Base-by-base conservation (phyloP, 129 eudicot species). In the Helianthus tuberosus region DNA sequence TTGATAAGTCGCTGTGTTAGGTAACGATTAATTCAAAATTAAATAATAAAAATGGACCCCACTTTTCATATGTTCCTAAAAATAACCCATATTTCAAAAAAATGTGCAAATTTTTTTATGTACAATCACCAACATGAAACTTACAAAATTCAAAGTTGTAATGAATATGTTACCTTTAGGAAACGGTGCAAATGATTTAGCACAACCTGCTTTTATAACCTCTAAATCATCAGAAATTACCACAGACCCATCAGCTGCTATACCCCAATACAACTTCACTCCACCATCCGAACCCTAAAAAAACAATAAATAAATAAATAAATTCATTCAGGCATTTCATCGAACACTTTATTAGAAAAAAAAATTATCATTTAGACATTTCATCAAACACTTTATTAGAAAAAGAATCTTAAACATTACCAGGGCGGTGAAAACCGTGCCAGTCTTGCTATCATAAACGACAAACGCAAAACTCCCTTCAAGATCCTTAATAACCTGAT, bases 401-500 rank as follows among this genome's bases (percentile, higher is more conserved):
- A 25, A 64, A n/a, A n/a, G n/a, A n/a, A 54, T n/a, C 3, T 17
- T 44, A 8, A 3, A 44, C 5, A 3, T 47, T 83, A 93, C 98
- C 86, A 94, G 93, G 2, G 98, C 98, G 65, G 96, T 78, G 55
- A 94, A 94, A 68, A 94, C 97, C 29, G 90, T 88, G 12, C 97
- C 98, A 38, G 85, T 68, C 66, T 85, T 94, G 81, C 96, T 86
- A 38, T 94, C 98, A 63, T 94, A 94, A 41, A 94, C 87, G 36
- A 94, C 96, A 66, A 94, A 94, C 13, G 93, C 96, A 72, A 94
- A 94, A 66, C 86, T 90, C 5, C 98, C 98, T 25, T 94, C 98
- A 74, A 94, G 89, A 73, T 91, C 97, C 81, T 90, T 94, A n/a
- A 94, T 61, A 9, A 94, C 98, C 67, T 94, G 97, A 82, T 94